Percentiles rank a stretch among this genome's conserved stretches.
These are phyloP conservation scores for Apiospora rasikravindrae DNA, from an alignment of 2,329 filamentous ascomycete genomes.

Conservation along the genomic window DNA sequence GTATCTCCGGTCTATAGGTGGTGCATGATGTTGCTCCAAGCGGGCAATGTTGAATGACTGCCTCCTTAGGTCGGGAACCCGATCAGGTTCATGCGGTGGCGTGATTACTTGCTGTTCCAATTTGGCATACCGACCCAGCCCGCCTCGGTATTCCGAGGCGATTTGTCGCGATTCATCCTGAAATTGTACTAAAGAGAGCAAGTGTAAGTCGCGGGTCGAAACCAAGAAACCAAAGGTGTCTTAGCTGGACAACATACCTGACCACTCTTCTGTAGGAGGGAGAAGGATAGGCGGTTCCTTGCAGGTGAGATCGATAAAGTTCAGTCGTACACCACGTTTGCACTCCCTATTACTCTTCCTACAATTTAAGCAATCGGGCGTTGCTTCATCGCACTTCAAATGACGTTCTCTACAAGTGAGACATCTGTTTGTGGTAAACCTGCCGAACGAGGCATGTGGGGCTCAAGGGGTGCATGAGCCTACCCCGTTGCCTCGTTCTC, in stretches of 20 bases:
- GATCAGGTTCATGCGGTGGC: constrained; percentile 31
- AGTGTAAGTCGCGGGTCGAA: background rate
- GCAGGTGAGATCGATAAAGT: constrained; percentile 86
- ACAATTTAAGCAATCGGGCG: constrained; percentile 74
- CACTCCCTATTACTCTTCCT: constrained; percentile 85
- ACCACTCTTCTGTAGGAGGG: constrained; percentile 68
- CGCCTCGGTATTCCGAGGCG: constrained; percentile 87
- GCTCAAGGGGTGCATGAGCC: constrained; percentile 2
- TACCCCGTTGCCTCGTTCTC: constrained; percentile 11
- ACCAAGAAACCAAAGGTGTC: background rate
- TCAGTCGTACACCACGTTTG: constrained; percentile 84
- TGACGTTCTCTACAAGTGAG: constrained; percentile 89
- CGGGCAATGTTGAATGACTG: constrained; percentile 29
- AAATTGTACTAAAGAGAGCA: constrained; percentile 65
- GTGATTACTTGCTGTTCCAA: constrained; percentile 47
- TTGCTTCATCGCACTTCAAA: constrained; percentile 85
- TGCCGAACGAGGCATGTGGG: constrained; percentile 16
- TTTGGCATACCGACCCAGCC: constrained; percentile 72
- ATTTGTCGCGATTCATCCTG: constrained; percentile 89
- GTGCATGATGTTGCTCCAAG: constrained; percentile 28
- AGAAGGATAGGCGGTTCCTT: constrained; percentile 68
- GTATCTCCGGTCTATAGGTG: constrained; percentile 30
- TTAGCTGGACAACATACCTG: constrained; percentile 48
- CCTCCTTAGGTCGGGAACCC: constrained; percentile 34
- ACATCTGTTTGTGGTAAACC: constrained; percentile 49